Percentiles rank a stretch among this genome's conserved stretches.
phyloP scores from a whole-genome alignment of 2,329 filamentous ascomycete species.

The Ophiostoma pallidulum region DNA sequence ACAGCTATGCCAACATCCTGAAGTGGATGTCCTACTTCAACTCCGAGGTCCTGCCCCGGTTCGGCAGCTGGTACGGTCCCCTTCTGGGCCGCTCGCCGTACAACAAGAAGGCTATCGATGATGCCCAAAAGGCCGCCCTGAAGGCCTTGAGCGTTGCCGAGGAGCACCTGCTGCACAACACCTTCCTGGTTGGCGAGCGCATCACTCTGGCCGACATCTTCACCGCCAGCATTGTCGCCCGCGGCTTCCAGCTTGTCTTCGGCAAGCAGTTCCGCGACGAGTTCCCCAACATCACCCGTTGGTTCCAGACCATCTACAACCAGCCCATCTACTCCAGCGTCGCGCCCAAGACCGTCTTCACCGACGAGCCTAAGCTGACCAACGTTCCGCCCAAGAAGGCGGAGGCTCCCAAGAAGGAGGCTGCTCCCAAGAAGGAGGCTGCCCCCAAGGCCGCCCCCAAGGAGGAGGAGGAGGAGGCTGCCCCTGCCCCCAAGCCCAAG shows the following conservation, averaged over 20 bases:
- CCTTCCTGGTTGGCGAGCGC: conserved; percentile 95
- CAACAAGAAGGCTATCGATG: conserved; percentile 97
- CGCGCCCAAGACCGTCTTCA: conserved; percentile 63
- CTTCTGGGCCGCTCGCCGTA: conserved; percentile 73
- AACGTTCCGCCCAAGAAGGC: conserved; percentile 68
- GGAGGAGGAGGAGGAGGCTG: conserved; percentile 40
- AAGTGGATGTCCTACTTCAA: conserved; percentile 98
- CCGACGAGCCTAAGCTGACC: conserved; percentile 69
- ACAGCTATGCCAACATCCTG: conserved; percentile 84
- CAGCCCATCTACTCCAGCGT: conserved; percentile 84
- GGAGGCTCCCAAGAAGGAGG: conserved; percentile 39
- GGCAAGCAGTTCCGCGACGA: conserved; percentile 78
- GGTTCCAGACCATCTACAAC: conserved; percentile 91
- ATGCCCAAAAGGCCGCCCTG: conserved; percentile 57
- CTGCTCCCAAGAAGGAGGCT: conserved; percentile 25
- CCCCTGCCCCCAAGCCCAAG: conserved; percentile 72
- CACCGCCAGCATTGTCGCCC: conserved; percentile 64
- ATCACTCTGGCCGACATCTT: conserved; percentile 95
- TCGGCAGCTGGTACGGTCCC: conserved; percentile 78
- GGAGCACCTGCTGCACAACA: conserved; percentile 82
- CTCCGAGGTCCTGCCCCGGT: conserved; percentile 63
- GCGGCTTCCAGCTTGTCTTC: conserved; percentile 90
- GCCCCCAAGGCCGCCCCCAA: conserved; percentile 34
- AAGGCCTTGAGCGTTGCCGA: conserved; percentile 68
- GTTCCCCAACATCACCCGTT: conserved; percentile 81